Base-by-base conservation (phyloP, 176 grass and related monocot species). In the Melocanna baccifera region DNA sequence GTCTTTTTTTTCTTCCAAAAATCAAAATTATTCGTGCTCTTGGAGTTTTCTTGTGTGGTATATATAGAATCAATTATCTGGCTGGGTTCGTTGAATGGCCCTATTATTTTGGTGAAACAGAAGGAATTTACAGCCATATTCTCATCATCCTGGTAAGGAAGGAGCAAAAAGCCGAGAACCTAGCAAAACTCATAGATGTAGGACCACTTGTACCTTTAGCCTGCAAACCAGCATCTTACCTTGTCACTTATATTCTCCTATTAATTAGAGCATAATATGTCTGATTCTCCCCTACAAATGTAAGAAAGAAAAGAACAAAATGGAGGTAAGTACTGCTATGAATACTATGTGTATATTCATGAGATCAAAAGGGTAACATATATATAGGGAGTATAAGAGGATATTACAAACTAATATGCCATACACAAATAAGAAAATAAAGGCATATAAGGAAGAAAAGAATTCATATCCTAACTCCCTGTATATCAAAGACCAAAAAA, bases 91-190 rank as follows among this genome's bases (percentile, higher is more conserved):
- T 84, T 87, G 85, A 77, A 80, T 69, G 18, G 34, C 59, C 19
- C 23, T 73, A 73, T 76, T 76, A 52, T 91, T 80, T 87, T 87
- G 59, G 62, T 80, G 62, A 69, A 62, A 62, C 52, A 68, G 55
- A 76, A 76, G 81, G 62, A 91, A 84, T 87, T 80, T 50, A n/a
- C 61, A 28, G 51, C 80, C 52, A 76, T 42, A 87, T 62, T 87
- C 69, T 87, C 41, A 53, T 62, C 75, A 62, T 91, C 75, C 75
- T 87, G 57, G 42, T 62, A 52, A 87, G 30, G 75, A 69, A 64
- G 53, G 32, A 80, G 68, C 81, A 76, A 79, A 87, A 80, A 11
- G 61, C 41, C 76, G 84, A 84, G 52, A 64, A 79, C 75, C 71
- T 87, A 80, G 76, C 69, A 57, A 68, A 91, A 73, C 59, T 75